These are phyloP conservation scores for Pythium aphanidermatum DNA, from an alignment of 352 stramenopile species.

Conservation along the genomic window DNA sequence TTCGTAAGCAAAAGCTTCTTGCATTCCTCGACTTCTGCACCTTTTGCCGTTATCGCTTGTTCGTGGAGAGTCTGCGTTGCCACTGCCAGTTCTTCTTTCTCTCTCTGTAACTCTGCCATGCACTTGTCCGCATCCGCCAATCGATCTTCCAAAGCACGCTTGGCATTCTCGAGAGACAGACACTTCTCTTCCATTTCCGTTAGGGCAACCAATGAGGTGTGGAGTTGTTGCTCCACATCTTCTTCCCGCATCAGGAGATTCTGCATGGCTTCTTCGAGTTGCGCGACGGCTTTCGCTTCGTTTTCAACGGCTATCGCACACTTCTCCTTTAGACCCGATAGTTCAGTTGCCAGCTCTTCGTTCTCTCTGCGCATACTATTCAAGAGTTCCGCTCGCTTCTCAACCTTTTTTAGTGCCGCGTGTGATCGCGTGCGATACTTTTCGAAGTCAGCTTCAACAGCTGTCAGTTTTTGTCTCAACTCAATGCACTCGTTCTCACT, in stretches of 20 bases:
- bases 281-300: neutral
- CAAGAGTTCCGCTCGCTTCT: constrained; percentile 70
- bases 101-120: constrained; percentile 11
- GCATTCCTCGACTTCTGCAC: constrained; percentile 1
- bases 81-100: neutral
- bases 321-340: neutral
- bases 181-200: constrained; percentile 2
- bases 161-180: neutral
- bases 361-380: constrained; percentile 80
- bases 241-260: constrained; percentile 28
- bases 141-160: constrained; percentile 7
- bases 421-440: constrained; percentile 60
- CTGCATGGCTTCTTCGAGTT: constrained; percentile 19
- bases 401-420: constrained; percentile 72
- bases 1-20: too few species aligned
- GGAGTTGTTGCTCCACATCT: constrained; percentile 29
- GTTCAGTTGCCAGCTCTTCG: constrained; percentile 21
- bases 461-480: constrained; percentile 29
- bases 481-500: constrained; percentile 19
- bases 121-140: constrained; percentile 24
- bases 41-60: too few species aligned
- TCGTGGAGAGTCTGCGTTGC: too few species aligned
- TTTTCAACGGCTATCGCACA: neutral
- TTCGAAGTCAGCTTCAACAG: constrained; percentile 50
- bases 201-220: constrained; percentile 1